Evolutionary conservation across 1,284 basidiomycete species (phyloP).

Genomic region (Mycosarcoma maydis): DNA sequence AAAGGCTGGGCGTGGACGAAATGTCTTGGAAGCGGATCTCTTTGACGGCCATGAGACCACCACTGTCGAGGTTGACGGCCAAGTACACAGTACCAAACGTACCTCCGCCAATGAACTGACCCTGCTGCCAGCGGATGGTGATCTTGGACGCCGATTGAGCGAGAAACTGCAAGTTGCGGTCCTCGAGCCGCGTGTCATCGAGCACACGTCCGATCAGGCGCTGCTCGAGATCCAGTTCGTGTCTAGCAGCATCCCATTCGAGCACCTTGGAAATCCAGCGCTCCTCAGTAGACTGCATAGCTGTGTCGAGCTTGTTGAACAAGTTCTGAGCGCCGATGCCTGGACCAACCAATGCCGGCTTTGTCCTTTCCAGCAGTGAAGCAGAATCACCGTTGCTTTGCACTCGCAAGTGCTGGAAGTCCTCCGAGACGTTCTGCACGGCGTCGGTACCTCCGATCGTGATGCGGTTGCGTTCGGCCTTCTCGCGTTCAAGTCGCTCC

Average conservation of each 20-base stretch:
- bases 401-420: conserved; percentile 32
- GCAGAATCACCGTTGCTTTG: conserved; percentile 69
- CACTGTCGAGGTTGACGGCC: conserved; percentile 95
- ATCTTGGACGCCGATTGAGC: conserved; percentile 78
- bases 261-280: conserved; percentile 55
- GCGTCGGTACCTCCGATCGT: conserved; percentile 36
- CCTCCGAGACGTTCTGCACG: conserved; percentile 27
- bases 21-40: conserved; percentile 96
- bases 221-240: conserved; percentile 57
- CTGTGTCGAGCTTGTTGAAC: conserved; percentile 52
- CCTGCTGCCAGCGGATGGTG: conserved; percentile 98
- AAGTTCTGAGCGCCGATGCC: conserved; percentile 46
- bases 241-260: conserved; percentile 60
- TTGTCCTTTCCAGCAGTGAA: conserved; percentile 71
- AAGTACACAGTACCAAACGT: conserved; percentile 90
- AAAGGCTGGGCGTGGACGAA: conserved; percentile 72
- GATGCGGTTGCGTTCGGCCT: conserved; percentile 51
- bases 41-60: conserved; percentile 98
- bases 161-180: conserved; percentile 62
- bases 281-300: conserved; percentile 58
- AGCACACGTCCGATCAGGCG: conserved; percentile 63
- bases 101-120: conserved; percentile 94
- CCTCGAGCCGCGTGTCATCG: conserved; percentile 64
- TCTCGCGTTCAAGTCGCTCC: conserved; percentile 57
- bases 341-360: conserved; percentile 61